phyloP scores from a whole-genome alignment of 2,329 filamentous ascomycete species.

The Lachnum nothofagi region DNA sequence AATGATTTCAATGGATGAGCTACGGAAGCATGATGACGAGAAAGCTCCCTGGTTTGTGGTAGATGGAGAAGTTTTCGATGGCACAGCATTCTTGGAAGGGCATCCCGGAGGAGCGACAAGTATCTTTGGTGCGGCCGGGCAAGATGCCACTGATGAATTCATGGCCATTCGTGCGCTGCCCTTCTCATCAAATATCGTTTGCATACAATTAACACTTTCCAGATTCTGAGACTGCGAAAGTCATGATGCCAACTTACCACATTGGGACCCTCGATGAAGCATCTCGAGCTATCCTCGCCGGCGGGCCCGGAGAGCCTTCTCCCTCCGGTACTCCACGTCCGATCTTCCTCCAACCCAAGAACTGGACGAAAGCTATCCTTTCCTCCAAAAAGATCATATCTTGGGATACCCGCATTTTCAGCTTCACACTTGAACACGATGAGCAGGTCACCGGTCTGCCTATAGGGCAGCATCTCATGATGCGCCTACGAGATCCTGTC shows the following conservation, averaged over 20 bases:
- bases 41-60: constrained; percentile 80
- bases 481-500: constrained; percentile 69
- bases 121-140: constrained; percentile 74
- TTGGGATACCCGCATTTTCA: constrained; percentile 75
- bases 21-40: constrained; percentile 62
- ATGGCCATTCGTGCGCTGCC: constrained; percentile 76
- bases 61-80: constrained; percentile 83
- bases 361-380: constrained; percentile 70
- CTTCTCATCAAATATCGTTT: not conserved
- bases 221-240: constrained; percentile 89
- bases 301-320: constrained; percentile 36
- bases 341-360: constrained; percentile 66
- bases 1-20: constrained; percentile 63
- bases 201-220: constrained; percentile 28
- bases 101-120: constrained; percentile 85
- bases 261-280: constrained; percentile 68
- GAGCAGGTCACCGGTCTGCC: constrained; percentile 70
- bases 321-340: constrained; percentile 40
- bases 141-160: constrained; percentile 83
- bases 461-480: constrained; percentile 80
- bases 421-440: constrained; percentile 68
- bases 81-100: constrained; percentile 69
- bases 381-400: constrained; percentile 65
- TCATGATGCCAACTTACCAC: constrained; percentile 82
- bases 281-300: constrained; percentile 48